A percentile compares a stretch with the other conserved stretches of the same genome.
Conservation (phyloP, 2,329 filamentous ascomycete genomes). For the Atkinsonella texensis region DNA sequence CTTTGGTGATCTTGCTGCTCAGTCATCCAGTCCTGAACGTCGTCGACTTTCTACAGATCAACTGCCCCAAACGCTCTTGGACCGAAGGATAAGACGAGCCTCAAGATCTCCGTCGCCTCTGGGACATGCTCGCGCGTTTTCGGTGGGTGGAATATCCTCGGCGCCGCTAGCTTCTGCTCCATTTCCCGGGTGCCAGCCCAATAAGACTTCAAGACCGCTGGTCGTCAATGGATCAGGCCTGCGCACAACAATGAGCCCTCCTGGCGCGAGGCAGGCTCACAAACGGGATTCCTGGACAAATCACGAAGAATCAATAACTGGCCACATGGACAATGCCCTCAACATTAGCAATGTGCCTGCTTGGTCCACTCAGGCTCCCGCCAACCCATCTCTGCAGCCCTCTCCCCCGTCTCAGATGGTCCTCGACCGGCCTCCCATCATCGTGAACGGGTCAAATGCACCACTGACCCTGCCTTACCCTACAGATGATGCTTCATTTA, state of each 20-base stretch:
- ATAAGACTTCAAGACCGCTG: conserved; percentile 30
- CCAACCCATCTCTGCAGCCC: conserved; percentile 3
- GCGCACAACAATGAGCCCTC: conserved; percentile 16
- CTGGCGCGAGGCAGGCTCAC: conserved; percentile 11
- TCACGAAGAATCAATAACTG: conserved; percentile 12
- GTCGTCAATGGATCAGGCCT: conserved; percentile 39
- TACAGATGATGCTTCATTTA: conserved; percentile 28
- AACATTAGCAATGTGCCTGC: conserved; percentile 13
- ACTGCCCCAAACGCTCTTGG: conserved; percentile 39
- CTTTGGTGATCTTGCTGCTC: conserved; percentile 34
- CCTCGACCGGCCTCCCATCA: conserved; percentile 18
- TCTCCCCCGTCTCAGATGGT: conserved; percentile 8
- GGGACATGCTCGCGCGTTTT: conserved; percentile 34
- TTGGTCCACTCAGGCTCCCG: conserved; percentile 1
- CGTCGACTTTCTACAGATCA: conserved; percentile 42
- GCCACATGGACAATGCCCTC: conserved; percentile 16
- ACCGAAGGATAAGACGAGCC: conserved; percentile 38
- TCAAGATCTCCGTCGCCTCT: conserved; percentile 46
- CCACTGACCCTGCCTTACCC: conserved; percentile 8
- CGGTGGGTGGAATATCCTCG: conserved; percentile 27
- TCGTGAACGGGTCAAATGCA: conserved; percentile 24
- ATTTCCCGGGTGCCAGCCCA: conserved; percentile 22
- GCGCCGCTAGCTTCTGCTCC: conserved; percentile 26
- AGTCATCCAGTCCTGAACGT: conserved; percentile 23
- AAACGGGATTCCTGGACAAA: not conserved